Base-by-base conservation (phyloP, 2,329 filamentous ascomycete genomes). In the Clonostachys rosea region DNA sequence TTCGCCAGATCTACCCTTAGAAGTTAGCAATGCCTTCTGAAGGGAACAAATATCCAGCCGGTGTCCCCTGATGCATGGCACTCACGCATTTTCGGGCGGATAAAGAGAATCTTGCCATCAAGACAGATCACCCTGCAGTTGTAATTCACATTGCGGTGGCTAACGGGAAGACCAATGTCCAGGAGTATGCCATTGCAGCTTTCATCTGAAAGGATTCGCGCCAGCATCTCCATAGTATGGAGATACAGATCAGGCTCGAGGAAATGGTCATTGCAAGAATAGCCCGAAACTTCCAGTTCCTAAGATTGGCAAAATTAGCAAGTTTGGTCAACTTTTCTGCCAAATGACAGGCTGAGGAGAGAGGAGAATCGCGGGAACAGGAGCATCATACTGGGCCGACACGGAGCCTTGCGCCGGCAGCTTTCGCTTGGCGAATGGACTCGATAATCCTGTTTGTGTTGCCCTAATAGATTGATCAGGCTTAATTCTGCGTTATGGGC, bases 361-460 rank as follows among this genome's bases (percentile, higher is more conserved):
- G 24, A 30, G 24, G 24, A 24, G 7, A 8, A 24, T 24, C 24
- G 24, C 24, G 24, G 24, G 24, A 24, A 24, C 24, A 24, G 24
- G 24, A 10, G 24, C 24, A 30, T 30, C 36, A 39, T 39, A 39
- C 36, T 18, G 36, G 36, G 5, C 80, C 79, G 3, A 78, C 74
- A 45, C 84, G 73, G n/a, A 87, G 63, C 10, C 71, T 77, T n/a
- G 84, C 83, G 24, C 81, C 79, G 4, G 71, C 70, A 42, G 67
- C 68, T 62, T 87, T 87, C 16, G 84, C 82, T 24, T 66, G 54
- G 35, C 65, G 69, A 54, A 87, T 83, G 47, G 78, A 82, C 59
- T 85, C 71, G 16, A 83, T 73, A 52, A 88, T 87, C 16, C 85
- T 72, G 43, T 75, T 71, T 3, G 72, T 63, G 57, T 89, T 89